Evolutionary conservation across 257 asterid species (phyloP), one percentile per base, ranked within the genome.

Genomic region (Paulownia fortunei): DNA sequence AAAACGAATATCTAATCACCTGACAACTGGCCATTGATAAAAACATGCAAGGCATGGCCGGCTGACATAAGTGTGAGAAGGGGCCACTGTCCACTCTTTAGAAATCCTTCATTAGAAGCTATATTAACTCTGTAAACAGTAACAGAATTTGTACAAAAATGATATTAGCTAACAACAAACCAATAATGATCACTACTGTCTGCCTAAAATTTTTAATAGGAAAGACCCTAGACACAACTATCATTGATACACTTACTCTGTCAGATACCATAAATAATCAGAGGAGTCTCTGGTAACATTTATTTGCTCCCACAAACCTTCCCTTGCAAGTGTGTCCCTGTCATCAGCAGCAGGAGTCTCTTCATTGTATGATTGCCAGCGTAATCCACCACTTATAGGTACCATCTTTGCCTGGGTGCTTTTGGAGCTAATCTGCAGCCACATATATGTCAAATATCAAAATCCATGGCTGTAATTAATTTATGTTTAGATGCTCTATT

Each of bases 241-340:
- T 41, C 21, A 52, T 37, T 16, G 26, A 63, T 76, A 60, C 62
- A 81, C 99, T 88, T 85, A 95, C 98, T 89, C 84, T 78, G 97
- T 93, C 76, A 91, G 83, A 85, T 92, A 95, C 98, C 97, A 95
- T 60, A 90, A 72, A 81, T 95, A 95, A 77, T 95, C 99, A 19
- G 99, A 90, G 79, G 88, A 51, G 82, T 95, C 98, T 84, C 93
- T 84, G 3, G 99, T 93, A 60, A 95, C 82, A 32, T 81, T 81
- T 69, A 89, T 56, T 88, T 93, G 99, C 87, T 95, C 99, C 89
- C 80, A 82, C 70, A 94, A 77, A 55, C 97, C 97, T 23, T 83
- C 42, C 87, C 23, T 83, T 60, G 84, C 52, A 0, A 88, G 74
- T 2, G 92, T 68, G 47, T 90, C 96, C 0, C 87, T 68, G 58